phyloP scores from a whole-genome alignment of 2,329 filamentous ascomycete genomes.

The Calonectria pseudoreteaudii region DNA sequence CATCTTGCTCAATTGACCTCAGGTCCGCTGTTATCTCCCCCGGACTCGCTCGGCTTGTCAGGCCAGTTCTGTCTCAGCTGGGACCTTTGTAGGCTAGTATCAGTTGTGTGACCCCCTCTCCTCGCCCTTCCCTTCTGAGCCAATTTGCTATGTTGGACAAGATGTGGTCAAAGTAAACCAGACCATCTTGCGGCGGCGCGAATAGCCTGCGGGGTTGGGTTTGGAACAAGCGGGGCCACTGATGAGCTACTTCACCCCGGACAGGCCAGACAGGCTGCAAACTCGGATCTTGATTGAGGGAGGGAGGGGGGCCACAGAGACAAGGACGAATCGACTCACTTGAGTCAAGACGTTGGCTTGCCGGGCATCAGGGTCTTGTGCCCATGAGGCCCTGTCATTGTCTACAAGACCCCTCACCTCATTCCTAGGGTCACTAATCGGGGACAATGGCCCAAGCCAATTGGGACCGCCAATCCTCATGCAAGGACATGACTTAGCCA shows the following conservation, averaged over 20 bases:
- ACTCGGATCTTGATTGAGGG: background rate
- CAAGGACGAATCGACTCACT: constrained; percentile 26
- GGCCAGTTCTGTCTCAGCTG: background rate
- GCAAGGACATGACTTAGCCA: constrained; percentile 12
- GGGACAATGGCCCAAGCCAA: background rate
- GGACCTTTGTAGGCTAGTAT: background rate
- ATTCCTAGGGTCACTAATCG: constrained; percentile 3
- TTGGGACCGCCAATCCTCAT: background rate
- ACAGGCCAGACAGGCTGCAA: constrained; percentile 24
- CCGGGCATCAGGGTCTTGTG: constrained; percentile 4
- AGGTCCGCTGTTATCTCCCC: background rate
- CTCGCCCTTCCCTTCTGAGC: background rate
- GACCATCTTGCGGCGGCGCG: constrained; percentile 11
- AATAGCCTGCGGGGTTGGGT: constrained; percentile 36
- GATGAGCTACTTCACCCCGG: constrained; percentile 23
- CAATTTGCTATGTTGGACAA: background rate
- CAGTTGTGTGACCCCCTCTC: constrained; percentile 11
- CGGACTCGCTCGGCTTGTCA: constrained; percentile 13
- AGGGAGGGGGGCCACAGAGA: background rate
- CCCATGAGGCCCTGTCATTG: constrained; percentile 6
- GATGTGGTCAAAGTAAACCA: constrained; percentile 15
- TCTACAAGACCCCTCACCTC: constrained; percentile 10
- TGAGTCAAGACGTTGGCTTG: constrained; percentile 32
- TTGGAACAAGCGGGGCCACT: constrained; percentile 29
- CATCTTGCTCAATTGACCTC: constrained; percentile 19